These are phyloP conservation scores for Termitomyces sp. DNA, from an alignment of 768 basidiomycete species.

Conservation along the genomic window DNA sequence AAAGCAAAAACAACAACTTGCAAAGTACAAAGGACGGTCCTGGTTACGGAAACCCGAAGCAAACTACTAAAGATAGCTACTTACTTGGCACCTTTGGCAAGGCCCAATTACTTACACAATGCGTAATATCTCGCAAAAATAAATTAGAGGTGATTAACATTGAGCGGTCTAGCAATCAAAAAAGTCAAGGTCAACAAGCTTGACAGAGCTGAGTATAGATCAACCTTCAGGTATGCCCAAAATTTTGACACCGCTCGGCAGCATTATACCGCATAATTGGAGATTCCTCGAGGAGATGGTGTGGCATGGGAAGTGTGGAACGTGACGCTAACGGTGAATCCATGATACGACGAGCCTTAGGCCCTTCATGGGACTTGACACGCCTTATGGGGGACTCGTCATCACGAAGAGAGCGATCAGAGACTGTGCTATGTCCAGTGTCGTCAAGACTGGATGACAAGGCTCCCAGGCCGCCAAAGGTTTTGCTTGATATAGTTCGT, in stretches of 20 bases:
- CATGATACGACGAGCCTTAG: conserved; percentile 27
- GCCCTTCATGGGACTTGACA: conserved; percentile 26
- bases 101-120: too few relatives aligned
- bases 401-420: conserved; percentile 25
- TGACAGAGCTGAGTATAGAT: neutral
- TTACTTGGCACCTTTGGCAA: neutral
- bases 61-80: neutral
- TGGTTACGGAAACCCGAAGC: too few relatives aligned
- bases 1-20: too few relatives aligned
- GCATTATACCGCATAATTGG: conserved; percentile 27
- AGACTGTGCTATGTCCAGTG: conserved; percentile 19
- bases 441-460: conserved; percentile 29
- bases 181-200: neutral
- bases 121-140: neutral
- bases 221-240: conserved; percentile 5
- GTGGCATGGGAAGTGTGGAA: conserved; percentile 10
- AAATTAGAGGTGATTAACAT: neutral
- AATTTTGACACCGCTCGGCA: conserved; percentile 7
- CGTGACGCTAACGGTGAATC: conserved; percentile 30
- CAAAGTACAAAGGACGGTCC: too few relatives aligned
- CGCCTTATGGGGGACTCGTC: conserved; percentile 58
- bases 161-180: neutral
- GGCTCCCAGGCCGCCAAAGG: conserved; percentile 24
- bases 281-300: conserved; percentile 28
- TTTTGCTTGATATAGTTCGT: conserved; percentile 24